Conservation (phyloP, 371 early-diverging fungal genomes). For the Circinella umbellata region DNA sequence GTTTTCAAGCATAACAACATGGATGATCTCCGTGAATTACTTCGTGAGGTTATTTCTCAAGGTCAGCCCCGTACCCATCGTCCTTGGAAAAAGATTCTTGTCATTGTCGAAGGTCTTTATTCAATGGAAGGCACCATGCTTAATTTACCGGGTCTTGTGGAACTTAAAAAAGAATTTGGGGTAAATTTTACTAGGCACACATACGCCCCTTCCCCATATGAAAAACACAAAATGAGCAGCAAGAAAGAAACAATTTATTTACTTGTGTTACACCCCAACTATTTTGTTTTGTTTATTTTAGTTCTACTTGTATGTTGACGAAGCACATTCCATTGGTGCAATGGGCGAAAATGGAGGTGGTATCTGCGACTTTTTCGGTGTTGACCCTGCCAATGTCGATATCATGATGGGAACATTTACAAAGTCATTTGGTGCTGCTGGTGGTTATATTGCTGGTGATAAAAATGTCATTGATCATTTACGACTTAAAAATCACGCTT, state of each 20-base stretch:
- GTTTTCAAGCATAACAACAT: conserved; percentile 97
- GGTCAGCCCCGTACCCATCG: conserved; percentile 99
- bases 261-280: no score
- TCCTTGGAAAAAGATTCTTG: conserved; percentile 99
- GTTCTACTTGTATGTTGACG: conserved; percentile 99
- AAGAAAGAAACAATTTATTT: no score
- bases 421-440: conserved; percentile 99
- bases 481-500: conserved; percentile 81
- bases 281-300: conserved; percentile 17
- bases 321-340: conserved; percentile 99
- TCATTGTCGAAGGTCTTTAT: conserved; percentile 98
- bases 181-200: conserved; percentile 60
- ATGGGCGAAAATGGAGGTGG: conserved; percentile 95
- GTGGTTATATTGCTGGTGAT: conserved; percentile 95
- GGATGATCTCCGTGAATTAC: conserved; percentile 82
- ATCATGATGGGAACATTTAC: conserved; percentile 99
- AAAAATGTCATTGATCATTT: conserved; percentile 87
- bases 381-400: conserved; percentile 93
- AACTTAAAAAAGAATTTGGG: conserved; percentile 88
- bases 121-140: conserved; percentile 99
- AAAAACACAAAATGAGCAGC: neutral
- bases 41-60: conserved; percentile 94
- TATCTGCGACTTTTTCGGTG: conserved; percentile 94
- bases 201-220: neutral
- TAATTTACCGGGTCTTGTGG: conserved; percentile 90